Percentiles rank a stretch among this genome's conserved stretches.
Conservation (phyloP, 2,329 filamentous ascomycete genomes). For the Paradendryphiella salina region DNA sequence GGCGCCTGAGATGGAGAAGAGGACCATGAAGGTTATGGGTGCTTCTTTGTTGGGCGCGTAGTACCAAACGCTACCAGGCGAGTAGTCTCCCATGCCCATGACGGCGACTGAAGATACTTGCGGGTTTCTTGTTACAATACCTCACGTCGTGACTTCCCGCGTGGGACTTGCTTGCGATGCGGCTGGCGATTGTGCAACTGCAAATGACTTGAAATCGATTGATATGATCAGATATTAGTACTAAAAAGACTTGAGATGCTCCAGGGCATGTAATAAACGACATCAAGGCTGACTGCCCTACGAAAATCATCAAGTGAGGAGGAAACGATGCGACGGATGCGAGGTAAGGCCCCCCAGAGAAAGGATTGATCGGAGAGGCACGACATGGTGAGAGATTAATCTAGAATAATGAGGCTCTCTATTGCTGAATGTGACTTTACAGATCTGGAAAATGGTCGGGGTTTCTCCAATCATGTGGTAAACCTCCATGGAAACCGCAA, state of each 20-base stretch:
- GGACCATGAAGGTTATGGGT: conserved; percentile 57
- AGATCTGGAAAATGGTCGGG: background rate
- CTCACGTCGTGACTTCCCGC: no score
- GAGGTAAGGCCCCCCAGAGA: background rate
- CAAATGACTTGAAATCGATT: no score
- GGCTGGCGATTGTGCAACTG: no score
- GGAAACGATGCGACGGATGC: background rate
- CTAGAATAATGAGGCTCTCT: background rate
- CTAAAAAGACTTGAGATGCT: no score
- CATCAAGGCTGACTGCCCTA: no score
- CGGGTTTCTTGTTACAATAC: no score
- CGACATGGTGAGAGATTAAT: background rate
- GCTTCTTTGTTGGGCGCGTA: conserved; percentile 61
- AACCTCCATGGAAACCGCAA: conserved; percentile 6
- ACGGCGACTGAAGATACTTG: background rate
- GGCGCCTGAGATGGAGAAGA: conserved; percentile 53
- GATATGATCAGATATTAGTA: no score
- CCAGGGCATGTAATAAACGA: no score
- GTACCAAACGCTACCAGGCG: conserved; percentile 42
- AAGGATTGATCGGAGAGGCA: background rate
- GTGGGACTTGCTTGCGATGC: no score
- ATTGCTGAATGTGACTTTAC: background rate
- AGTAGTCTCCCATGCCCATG: conserved; percentile 43
- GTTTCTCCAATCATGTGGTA: background rate
- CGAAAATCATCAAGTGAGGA: no score